Evolutionary conservation across 2,329 filamentous ascomycete genomes (phyloP), one percentile per base, ranked within the genome.

Genomic region (Botrytis sinoallii): DNA sequence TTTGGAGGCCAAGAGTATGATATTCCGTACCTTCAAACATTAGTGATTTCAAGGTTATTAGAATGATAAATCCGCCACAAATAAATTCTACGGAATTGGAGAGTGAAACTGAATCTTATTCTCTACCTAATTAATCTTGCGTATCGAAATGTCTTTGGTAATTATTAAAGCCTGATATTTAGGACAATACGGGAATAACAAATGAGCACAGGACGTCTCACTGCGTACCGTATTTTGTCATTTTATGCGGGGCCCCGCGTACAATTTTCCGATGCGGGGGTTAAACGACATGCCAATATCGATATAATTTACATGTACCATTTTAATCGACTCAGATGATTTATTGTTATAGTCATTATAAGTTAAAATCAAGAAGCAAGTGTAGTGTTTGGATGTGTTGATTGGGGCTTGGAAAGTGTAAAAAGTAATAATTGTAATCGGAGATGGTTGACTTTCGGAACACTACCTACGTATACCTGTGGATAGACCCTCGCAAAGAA

Each of bases 341-440:
- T 57, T 57, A 18, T 32, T 18, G 0, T 57, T 16, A n/a, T 18
- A n/a, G 2, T 7, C 25, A 57, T 29, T 29, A 18, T 18, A 9
- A 9, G 2, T 29, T 8, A 6, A 32, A 29, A 29, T 18, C 12
- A 8, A 29, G 7, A 6, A 29, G n/a, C 0, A 29, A 7, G 14
- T 29, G 14, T 57, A 29, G 52, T 57, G 14, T 57, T n/a, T 57
- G n/a, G n/a, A 8, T 32, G 52, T 32, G 14, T 29, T 29, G n/a
- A 18, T 5, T 57, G 6, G 7, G 3, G n/a, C 0, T 18, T 18
- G n/a, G 4, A 57, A 32, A 8, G 52, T 29, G 14, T 57, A 18
- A 32, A 32, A 8, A 29, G 14, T 29, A 2, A 55, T 9, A 18
- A 16, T 55, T 55, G n/a, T 55, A 29, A 55, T 29, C 12, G 4